Evolutionary conservation across 1,284 basidiomycete genomes (phyloP).

Genomic region (Moesziomyces antarcticus): DNA sequence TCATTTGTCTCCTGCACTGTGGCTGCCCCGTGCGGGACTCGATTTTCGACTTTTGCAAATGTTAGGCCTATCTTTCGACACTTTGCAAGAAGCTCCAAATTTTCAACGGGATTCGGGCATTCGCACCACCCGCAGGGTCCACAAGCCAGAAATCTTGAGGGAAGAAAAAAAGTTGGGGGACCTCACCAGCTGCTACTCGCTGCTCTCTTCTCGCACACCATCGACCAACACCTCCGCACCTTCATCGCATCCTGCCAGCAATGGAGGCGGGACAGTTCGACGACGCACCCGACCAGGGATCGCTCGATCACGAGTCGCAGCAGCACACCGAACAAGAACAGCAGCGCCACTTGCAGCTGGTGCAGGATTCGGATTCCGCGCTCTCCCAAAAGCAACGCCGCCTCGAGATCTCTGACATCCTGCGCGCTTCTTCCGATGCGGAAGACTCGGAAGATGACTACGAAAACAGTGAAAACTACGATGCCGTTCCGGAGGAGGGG

Average conservation of each 20-base stretch:
- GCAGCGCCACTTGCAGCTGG: slow-evolving; percentile 10
- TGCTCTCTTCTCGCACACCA: neutral
- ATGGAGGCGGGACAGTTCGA: slow-evolving; percentile 49
- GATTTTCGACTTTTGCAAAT: neutral
- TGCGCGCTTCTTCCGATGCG: slow-evolving; percentile 31
- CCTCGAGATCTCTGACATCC: slow-evolving; percentile 38
- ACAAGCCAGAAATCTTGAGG: neutral
- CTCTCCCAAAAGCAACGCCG: slow-evolving; percentile 28
- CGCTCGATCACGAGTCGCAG: neutral
- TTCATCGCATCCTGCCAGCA: neutral
- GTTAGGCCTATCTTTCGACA: neutral
- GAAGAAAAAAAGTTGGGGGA: neutral
- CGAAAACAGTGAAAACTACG: neutral
- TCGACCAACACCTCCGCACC: neutral
- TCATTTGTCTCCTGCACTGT: neutral
- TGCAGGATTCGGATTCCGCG: slow-evolving; percentile 26
- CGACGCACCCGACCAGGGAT: slow-evolving; percentile 28
- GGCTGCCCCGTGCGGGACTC: neutral
- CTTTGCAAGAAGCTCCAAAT: neutral
- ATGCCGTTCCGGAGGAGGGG: slow-evolving; percentile 17
- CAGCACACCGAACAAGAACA: slow-evolving; percentile 12
- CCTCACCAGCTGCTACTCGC: neutral
- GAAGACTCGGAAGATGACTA: slow-evolving; percentile 30
- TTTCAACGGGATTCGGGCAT: no score
- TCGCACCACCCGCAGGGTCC: neutral